These are phyloP conservation scores for Malassezia pachydermatis DNA, from an alignment of 1,284 basidiomycete species.

Conservation along the genomic window DNA sequence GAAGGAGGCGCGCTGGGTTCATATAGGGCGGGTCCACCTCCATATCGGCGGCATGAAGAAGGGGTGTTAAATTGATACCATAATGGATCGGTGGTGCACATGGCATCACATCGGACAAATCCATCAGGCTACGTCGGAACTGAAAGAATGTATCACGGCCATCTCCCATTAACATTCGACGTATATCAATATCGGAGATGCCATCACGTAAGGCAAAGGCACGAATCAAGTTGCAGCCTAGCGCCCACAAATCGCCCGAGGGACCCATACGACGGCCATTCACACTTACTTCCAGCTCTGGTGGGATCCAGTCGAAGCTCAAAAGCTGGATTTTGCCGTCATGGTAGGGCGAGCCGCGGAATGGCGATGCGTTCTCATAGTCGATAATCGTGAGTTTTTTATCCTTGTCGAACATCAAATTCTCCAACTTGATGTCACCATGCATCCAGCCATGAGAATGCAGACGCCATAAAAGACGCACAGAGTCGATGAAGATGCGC, in stretches of 20 bases:
- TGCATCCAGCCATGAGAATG: slow-evolving; percentile 44
- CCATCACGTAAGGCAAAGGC: slow-evolving; percentile 43
- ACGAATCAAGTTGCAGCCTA: slow-evolving; percentile 40
- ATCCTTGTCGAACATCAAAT: slow-evolving; percentile 41
- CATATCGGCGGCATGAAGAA: slow-evolving; percentile 1
- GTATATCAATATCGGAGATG: slow-evolving; percentile 29
- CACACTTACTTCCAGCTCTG: slow-evolving; percentile 33
- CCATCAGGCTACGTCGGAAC: slow-evolving; percentile 20
- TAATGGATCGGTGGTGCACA: neutral
- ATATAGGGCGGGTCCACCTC: slow-evolving; percentile 7
- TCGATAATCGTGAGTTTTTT: slow-evolving; percentile 39
- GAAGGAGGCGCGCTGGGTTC: slow-evolving; percentile 29
- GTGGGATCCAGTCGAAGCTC: slow-evolving; percentile 44
- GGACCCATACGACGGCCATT: slow-evolving; percentile 39
- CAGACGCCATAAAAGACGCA: slow-evolving; percentile 30
- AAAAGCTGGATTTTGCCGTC: slow-evolving; percentile 39
- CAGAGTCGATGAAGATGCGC: slow-evolving; percentile 34
- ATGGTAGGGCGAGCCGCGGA: slow-evolving; percentile 34
- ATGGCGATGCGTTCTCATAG: slow-evolving; percentile 45
- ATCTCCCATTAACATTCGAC: slow-evolving; percentile 31
- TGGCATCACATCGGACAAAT: neutral
- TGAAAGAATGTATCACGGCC: slow-evolving; percentile 31
- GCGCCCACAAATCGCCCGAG: slow-evolving; percentile 39
- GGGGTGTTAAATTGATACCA: slow-evolving; percentile 16
- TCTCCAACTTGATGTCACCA: slow-evolving; percentile 45